phyloP scores from a whole-genome alignment of 352 stramenopile species.

The Phytophthora pini region DNA sequence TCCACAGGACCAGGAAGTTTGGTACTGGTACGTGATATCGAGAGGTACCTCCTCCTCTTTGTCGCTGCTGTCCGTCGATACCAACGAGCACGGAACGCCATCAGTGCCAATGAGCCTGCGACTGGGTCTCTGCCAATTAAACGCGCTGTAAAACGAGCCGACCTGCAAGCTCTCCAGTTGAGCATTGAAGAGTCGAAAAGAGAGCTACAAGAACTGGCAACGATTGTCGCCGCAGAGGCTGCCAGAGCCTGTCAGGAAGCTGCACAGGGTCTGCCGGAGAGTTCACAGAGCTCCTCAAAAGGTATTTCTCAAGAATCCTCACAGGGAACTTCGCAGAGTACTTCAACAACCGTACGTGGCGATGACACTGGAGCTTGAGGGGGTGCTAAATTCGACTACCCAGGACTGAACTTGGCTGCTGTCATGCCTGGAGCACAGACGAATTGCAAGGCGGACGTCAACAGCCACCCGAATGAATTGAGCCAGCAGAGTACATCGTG shows the following conservation, averaged over 20 bases:
- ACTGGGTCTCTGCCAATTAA: slow-evolving; percentile 1
- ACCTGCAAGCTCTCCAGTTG: slow-evolving; percentile 36
- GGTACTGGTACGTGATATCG: slow-evolving; percentile 36
- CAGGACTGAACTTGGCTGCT: slow-evolving; percentile 1
- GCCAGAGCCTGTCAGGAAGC: slow-evolving; percentile 12
- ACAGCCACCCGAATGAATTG: slow-evolving; percentile 12
- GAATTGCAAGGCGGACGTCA: slow-evolving; percentile 4
- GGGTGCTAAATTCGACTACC: slow-evolving; percentile 5
- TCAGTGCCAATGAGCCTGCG: slow-evolving; percentile 3
- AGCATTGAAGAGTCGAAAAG: slow-evolving; percentile 42
- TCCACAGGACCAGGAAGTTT: slow-evolving; percentile 28
- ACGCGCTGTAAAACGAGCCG: slow-evolving; percentile 13
- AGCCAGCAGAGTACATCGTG: slow-evolving; percentile 22
- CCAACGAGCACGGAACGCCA: slow-evolving; percentile 21
- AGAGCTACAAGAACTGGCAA: slow-evolving; percentile 34
- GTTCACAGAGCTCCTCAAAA: neutral
- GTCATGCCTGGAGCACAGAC: slow-evolving; percentile 5
- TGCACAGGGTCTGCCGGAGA: neutral
- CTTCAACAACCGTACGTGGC: slow-evolving; percentile 31
- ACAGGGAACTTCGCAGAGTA: slow-evolving; percentile 6
- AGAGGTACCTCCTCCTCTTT: slow-evolving; percentile 36
- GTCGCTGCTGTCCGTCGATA: slow-evolving; percentile 43
- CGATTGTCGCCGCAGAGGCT: slow-evolving; percentile 14
- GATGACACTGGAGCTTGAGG: slow-evolving; percentile 14
- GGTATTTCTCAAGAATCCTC: slow-evolving; percentile 1